Evolutionary conservation across 805 yeast species (phyloP).

Genomic region (Suhomyces sp.): DNA sequence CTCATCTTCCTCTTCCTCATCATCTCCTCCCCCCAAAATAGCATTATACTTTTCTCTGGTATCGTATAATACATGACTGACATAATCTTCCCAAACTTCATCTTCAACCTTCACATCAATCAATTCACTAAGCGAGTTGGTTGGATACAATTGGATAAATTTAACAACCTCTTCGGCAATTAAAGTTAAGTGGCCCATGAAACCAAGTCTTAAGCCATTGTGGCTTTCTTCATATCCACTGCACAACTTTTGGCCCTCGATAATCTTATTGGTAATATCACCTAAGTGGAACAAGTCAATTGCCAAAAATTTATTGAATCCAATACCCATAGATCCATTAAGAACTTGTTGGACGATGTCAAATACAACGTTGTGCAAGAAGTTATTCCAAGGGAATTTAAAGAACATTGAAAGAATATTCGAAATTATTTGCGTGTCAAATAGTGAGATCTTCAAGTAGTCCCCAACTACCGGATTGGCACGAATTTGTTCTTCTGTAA

Average conservation of each 20-base stretch:
- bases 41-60: constrained; percentile 94
- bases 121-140: constrained; percentile 34
- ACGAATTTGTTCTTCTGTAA: constrained; percentile 43
- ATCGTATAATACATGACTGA: constrained; percentile 76
- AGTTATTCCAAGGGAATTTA: constrained; percentile 48
- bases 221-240: constrained; percentile 25
- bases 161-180: constrained; percentile 34
- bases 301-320: constrained; percentile 46
- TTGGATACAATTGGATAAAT: constrained; percentile 33
- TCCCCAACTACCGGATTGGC: constrained; percentile 46
- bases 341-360: constrained; percentile 48
- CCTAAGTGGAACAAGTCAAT: constrained; percentile 59
- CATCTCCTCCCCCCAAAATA: constrained; percentile 78
- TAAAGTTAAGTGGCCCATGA: constrained; percentile 33
- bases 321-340: constrained; percentile 49
- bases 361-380: constrained; percentile 47
- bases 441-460: constrained; percentile 39
- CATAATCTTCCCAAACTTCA: constrained; percentile 76
- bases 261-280: constrained; percentile 41
- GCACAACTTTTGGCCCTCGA: constrained; percentile 45
- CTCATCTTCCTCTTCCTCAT: constrained; percentile 42
- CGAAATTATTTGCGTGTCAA: constrained; percentile 43
- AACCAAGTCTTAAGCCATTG: constrained; percentile 28
- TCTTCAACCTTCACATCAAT: constrained; percentile 41
- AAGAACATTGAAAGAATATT: constrained; percentile 45